These are phyloP conservation scores for Pseudogymnoascus sp. DNA, from an alignment of 2,329 filamentous ascomycete species.

Conservation along the genomic window DNA sequence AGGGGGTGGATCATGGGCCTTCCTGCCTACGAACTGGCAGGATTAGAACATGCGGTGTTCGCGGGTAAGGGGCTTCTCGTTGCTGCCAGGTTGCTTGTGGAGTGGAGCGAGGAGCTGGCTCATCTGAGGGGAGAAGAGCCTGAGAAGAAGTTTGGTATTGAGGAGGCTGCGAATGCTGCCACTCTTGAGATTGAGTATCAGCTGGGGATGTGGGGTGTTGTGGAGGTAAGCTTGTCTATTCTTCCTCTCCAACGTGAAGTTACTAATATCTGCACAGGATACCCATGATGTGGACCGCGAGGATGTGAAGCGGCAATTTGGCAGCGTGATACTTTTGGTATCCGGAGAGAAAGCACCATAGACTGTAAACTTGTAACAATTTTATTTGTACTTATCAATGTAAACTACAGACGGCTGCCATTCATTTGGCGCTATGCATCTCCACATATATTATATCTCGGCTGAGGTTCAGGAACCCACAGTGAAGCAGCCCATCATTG, in stretches of 20 bases:
- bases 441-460: neutral
- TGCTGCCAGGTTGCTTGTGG: constrained; percentile 65
- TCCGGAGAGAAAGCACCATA: constrained; percentile 38
- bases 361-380: neutral
- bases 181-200: constrained; percentile 87
- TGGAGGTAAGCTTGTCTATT: constrained; percentile 44
- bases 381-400: constrained; percentile 6
- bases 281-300: constrained; percentile 95
- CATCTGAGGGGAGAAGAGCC: constrained; percentile 35
- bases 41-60: constrained; percentile 71
- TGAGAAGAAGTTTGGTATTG: constrained; percentile 57
- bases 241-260: neutral
- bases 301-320: constrained; percentile 78
- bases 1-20: constrained; percentile 67
- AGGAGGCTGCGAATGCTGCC: constrained; percentile 69
- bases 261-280: constrained; percentile 38
- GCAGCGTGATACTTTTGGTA: constrained; percentile 75
- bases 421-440: constrained; percentile 3
- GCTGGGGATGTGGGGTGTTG: constrained; percentile 85
- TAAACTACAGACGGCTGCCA: neutral
- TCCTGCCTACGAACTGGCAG: constrained; percentile 72
- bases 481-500: neutral
- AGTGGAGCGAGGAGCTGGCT: constrained; percentile 73
- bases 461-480: neutral
- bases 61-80: constrained; percentile 81